Conservation (phyloP, 306 rosid species). For the Ammopiptanthus mongolicus region DNA sequence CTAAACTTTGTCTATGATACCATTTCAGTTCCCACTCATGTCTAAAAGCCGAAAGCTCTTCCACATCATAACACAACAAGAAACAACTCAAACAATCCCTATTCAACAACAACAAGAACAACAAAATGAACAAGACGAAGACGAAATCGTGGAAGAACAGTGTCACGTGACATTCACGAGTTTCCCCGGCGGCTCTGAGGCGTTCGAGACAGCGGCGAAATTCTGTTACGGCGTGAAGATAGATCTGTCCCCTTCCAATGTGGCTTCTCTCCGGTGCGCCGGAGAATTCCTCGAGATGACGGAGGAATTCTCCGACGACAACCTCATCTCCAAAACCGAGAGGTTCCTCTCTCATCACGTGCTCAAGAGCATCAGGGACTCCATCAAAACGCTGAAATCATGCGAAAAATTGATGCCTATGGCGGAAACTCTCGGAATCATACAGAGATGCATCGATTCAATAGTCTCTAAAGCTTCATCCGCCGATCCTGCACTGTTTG, state of each 20-base stretch:
- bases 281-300: conserved; percentile 94
- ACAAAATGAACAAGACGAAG: conserved; percentile 38
- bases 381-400: conserved; percentile 66
- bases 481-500: conserved; percentile 67
- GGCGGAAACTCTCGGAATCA: conserved; percentile 57
- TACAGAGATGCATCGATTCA: conserved; percentile 65
- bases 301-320: conserved; percentile 78
- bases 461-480: conserved; percentile 57
- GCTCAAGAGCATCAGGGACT: conserved; percentile 67
- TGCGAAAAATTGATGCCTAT: conserved; percentile 65
- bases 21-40: conserved; percentile 85
- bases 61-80: conserved; percentile 65
- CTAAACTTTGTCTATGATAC: not conserved
- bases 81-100: conserved; percentile 41
- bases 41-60: conserved; percentile 78
- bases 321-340: conserved; percentile 82
- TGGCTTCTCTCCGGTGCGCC: conserved; percentile 89
- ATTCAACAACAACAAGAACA: conserved; percentile 17
- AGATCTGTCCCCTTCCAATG: conserved; percentile 68
- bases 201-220: conserved; percentile 87
- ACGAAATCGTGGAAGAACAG: conserved; percentile 71
- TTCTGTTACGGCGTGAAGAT: conserved; percentile 91
- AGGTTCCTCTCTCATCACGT: conserved; percentile 59
- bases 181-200: conserved; percentile 86
- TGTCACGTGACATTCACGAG: conserved; percentile 53